A percentile compares a stretch with the other conserved stretches of the same genome.
phyloP scores from a whole-genome alignment of 208 protist genomes.

The Trypanosoma lewisi region DNA sequence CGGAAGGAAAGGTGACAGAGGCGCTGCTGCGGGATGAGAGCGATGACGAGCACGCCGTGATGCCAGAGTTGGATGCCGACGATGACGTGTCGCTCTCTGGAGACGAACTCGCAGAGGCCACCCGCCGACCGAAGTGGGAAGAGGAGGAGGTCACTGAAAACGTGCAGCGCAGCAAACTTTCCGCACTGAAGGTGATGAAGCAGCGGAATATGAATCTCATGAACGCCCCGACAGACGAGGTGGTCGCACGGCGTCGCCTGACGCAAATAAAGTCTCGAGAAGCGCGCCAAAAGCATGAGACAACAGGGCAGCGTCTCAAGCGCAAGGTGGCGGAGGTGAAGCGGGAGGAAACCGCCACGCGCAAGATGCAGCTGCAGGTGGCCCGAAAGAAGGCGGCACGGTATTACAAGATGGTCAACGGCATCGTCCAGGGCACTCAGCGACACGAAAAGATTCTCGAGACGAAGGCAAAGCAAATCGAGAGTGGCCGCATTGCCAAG shows the following conservation, averaged over 20 bases:
- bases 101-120: conserved; percentile 64
- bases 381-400: conserved; percentile 86
- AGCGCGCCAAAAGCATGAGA: conserved; percentile 35
- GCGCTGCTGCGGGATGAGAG: conserved; percentile 33
- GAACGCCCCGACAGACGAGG: conserved; percentile 85
- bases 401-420: conserved; percentile 90
- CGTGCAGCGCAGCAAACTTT: conserved; percentile 69
- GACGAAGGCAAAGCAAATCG: conserved; percentile 77
- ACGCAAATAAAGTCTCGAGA: conserved; percentile 51
- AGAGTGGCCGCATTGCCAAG: conserved; percentile 55
- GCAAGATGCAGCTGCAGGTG: conserved; percentile 90
- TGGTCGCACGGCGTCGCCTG: conserved; percentile 69
- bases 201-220: conserved; percentile 88
- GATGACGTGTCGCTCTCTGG: conserved; percentile 88
- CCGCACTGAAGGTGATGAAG: conserved; percentile 86
- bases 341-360: conserved; percentile 68
- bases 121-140: conserved; percentile 56
- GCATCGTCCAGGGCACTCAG: conserved; percentile 56
- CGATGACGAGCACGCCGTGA: conserved; percentile 65
- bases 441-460: conserved; percentile 63
- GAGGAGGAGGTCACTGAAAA: conserved; percentile 85
- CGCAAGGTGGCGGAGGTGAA: conserved; percentile 71
- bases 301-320: conserved; percentile 46
- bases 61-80: conserved; percentile 64
- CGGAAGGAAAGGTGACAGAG: conserved; percentile 68